Percentiles rank a stretch among this genome's conserved stretches.
Conservation (phyloP, 345 rosid genomes). For the Schrenkiella parvula region DNA sequence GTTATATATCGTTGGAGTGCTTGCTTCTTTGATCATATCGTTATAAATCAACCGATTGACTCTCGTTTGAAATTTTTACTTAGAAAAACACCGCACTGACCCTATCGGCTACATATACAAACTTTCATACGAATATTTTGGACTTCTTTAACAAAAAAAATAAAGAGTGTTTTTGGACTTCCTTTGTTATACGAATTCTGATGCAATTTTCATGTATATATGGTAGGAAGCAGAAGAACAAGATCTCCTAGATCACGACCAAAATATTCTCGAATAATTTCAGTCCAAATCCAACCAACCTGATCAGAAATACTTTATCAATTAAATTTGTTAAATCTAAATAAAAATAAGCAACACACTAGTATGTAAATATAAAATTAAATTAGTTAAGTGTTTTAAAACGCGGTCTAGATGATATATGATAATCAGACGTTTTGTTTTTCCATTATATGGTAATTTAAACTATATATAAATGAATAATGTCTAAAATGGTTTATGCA, state of each 20-base stretch:
- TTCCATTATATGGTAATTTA: too few species aligned
- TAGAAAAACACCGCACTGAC: background rate
- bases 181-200: background rate
- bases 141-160: too few species aligned
- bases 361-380: background rate
- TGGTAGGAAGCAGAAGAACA: conserved; percentile 26
- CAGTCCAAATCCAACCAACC: background rate
- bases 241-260: conserved; percentile 16
- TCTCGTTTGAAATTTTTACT: background rate
- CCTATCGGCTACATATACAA: background rate
- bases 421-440: too few species aligned
- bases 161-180: too few species aligned
- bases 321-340: background rate
- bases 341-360: background rate
- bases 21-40: background rate
- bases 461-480: too few species aligned
- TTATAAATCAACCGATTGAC: background rate
- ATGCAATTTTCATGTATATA: conserved; percentile 5
- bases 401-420: too few species aligned
- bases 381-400: background rate
- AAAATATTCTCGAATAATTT: conserved; percentile 12
- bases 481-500: too few species aligned
- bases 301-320: background rate
- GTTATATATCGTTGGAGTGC: background rate
- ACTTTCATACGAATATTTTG: background rate